Evolutionary conservation across 2,329 filamentous ascomycete genomes (phyloP).

Genomic region (Microcyclospora tardicrescens): DNA sequence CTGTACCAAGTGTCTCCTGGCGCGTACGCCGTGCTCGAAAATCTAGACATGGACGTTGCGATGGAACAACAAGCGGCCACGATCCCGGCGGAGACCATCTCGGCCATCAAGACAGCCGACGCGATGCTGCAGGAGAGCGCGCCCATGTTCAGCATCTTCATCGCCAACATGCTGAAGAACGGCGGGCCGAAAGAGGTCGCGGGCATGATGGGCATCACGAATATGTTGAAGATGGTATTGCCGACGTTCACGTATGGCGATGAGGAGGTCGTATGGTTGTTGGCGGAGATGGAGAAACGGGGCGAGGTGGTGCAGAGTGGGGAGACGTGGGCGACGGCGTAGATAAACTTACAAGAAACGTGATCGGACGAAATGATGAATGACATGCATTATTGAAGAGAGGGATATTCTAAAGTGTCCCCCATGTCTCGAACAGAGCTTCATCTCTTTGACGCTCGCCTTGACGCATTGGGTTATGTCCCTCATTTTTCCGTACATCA

Average conservation of each 20-base stretch:
- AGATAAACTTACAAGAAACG: no score
- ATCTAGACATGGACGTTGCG: conserved; percentile 31
- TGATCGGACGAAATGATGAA: no score
- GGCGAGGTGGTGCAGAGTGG: conserved; percentile 44
- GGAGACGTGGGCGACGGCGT: conserved; percentile 17
- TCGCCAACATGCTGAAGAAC: conserved; percentile 90
- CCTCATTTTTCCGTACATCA: no score
- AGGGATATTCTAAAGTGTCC: no score
- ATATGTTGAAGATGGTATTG: conserved; percentile 92
- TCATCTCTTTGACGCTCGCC: no score
- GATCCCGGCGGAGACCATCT: conserved; percentile 27
- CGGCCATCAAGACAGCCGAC: conserved; percentile 38
- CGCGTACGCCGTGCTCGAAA: conserved; percentile 57
- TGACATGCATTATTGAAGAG: no score
- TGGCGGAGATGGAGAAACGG: conserved; percentile 62
- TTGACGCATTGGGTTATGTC: no score
- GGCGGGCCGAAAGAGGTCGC: conserved; percentile 40
- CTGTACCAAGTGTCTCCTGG: conserved; percentile 42
- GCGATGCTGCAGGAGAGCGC: conserved; percentile 55
- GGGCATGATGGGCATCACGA: conserved; percentile 73
- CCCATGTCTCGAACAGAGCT: no score
- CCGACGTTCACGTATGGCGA: conserved; percentile 79
- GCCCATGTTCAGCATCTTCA: conserved; percentile 78
- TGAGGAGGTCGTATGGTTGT: conserved; percentile 72
- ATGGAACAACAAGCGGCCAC: conserved; percentile 20